phyloP scores from a whole-genome alignment of 345 rosid genomes.

The Euphorbia lathyris region DNA sequence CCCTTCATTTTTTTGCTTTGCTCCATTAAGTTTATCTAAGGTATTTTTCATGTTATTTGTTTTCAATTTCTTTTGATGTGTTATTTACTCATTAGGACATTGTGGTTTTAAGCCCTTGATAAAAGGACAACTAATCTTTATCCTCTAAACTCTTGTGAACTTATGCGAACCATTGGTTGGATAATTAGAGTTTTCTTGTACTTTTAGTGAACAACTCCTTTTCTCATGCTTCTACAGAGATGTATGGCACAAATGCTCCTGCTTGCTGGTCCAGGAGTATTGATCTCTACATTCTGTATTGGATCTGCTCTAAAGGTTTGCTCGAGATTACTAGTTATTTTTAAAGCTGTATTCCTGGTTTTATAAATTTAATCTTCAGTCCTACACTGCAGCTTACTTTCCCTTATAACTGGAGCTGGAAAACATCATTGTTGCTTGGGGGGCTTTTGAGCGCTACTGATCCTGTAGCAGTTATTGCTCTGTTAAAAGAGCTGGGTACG shows the following conservation, averaged over 20 bases:
- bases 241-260: conserved; percentile 83
- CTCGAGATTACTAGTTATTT: background rate
- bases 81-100: background rate
- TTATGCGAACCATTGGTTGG: background rate
- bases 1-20: background rate
- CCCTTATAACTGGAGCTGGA: conserved; percentile 94
- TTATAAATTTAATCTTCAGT: conserved; percentile 7
- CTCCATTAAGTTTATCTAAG: background rate
- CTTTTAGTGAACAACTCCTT: background rate
- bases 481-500: conserved; percentile 94
- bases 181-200: background rate
- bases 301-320: conserved; percentile 77
- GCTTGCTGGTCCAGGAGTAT: conserved; percentile 96
- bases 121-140: background rate
- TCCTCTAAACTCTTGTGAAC: background rate
- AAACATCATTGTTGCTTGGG: conserved; percentile 84
- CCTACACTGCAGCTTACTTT: conserved; percentile 59
- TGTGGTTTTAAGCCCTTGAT: background rate
- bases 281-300: conserved; percentile 76
- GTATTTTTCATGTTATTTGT: background rate
- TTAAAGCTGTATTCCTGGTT: background rate
- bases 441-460: conserved; percentile 98
- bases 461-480: conserved; percentile 97
- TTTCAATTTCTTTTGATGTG: background rate
- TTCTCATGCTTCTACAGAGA: conserved; percentile 43